Evolutionary conservation across 495 filamentous ascomycete genomes (phyloP).

Genomic region (Neurospora sp.): DNA sequence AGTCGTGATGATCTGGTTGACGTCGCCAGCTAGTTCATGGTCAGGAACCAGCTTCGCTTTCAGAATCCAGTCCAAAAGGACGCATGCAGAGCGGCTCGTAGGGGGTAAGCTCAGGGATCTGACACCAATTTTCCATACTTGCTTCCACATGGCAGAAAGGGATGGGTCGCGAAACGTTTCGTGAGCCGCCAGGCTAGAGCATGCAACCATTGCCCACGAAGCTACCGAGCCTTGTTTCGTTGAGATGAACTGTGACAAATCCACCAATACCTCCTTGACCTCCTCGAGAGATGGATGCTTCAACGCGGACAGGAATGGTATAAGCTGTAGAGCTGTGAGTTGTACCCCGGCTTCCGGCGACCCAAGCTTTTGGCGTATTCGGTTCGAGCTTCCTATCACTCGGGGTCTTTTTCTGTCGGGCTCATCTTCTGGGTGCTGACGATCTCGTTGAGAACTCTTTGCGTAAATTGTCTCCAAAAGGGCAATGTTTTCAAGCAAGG

Average conservation of each 20-base stretch:
- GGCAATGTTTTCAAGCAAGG: slow-evolving; percentile 39
- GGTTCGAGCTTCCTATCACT: slow-evolving; percentile 44
- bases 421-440: slow-evolving; percentile 14
- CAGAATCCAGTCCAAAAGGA: slow-evolving; percentile 60
- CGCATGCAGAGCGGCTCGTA: slow-evolving; percentile 71
- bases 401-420: slow-evolving; percentile 54
- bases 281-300: slow-evolving; percentile 28
- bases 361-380: slow-evolving; percentile 51
- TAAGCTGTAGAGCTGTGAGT: slow-evolving; percentile 63
- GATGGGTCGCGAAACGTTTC: slow-evolving; percentile 13
- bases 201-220: slow-evolving; percentile 50
- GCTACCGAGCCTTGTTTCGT: slow-evolving; percentile 28
- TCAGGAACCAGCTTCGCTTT: slow-evolving; percentile 52
- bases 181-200: slow-evolving; percentile 26
- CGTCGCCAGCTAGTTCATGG: slow-evolving; percentile 48
- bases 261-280: slow-evolving; percentile 26
- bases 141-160: slow-evolving; percentile 46
- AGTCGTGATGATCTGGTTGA: slow-evolving; percentile 59
- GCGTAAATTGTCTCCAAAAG: slow-evolving; percentile 37
- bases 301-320: slow-evolving; percentile 56
- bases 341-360: slow-evolving; percentile 44
- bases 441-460: slow-evolving; percentile 17
- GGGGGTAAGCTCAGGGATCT: slow-evolving; percentile 58
- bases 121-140: slow-evolving; percentile 63
- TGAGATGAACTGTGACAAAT: slow-evolving; percentile 23